These are phyloP conservation scores for Zostera marina DNA, from an alignment of 116 monocot genomes.

Conservation along the genomic window DNA sequence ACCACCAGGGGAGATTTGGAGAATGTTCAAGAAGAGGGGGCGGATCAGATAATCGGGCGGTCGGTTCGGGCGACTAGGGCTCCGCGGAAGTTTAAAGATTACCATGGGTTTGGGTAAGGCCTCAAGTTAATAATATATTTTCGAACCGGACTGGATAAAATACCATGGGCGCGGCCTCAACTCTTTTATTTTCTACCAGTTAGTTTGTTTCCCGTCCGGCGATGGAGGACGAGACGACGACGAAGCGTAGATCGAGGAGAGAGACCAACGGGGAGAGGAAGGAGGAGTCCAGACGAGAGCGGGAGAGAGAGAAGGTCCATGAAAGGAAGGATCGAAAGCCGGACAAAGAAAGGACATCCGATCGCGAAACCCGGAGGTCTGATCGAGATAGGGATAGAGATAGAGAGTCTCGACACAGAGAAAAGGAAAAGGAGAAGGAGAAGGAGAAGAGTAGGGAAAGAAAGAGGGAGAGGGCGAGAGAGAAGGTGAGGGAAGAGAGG, in stretches of 20 bases:
- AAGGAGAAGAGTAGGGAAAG: constrained; percentile 8
- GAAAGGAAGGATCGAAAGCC: constrained; percentile 8
- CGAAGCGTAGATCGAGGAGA: constrained; percentile 8
- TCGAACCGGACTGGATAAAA: too few species aligned
- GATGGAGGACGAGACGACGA: constrained; percentile 10
- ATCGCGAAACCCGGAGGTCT: constrained; percentile 3
- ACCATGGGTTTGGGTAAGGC: too few species aligned
- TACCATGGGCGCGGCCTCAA: too few species aligned
- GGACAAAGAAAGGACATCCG: constrained; percentile 18
- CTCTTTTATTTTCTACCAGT: too few species aligned
- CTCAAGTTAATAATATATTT: too few species aligned
- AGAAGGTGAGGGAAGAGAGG: constrained; percentile 8
- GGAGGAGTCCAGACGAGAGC: constrained; percentile 9
- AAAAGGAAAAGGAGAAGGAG: constrained; percentile 2
- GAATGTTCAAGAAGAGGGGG: too few species aligned
- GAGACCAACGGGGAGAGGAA: constrained; percentile 11
- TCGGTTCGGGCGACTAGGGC: too few species aligned
- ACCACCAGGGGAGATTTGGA: too few species aligned
- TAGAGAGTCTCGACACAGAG: constrained; percentile 2
- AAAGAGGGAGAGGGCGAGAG: constrained; percentile 8
- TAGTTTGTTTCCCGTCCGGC: background rate
- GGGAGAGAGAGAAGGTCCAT: constrained; percentile 8
- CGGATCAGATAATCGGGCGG: too few species aligned
- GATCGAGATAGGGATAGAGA: constrained; percentile 20
- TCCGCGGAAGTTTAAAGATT: too few species aligned